Evolutionary conservation across 2,329 filamentous ascomycete species (phyloP).

Genomic region (Clarireedia paspali): DNA sequence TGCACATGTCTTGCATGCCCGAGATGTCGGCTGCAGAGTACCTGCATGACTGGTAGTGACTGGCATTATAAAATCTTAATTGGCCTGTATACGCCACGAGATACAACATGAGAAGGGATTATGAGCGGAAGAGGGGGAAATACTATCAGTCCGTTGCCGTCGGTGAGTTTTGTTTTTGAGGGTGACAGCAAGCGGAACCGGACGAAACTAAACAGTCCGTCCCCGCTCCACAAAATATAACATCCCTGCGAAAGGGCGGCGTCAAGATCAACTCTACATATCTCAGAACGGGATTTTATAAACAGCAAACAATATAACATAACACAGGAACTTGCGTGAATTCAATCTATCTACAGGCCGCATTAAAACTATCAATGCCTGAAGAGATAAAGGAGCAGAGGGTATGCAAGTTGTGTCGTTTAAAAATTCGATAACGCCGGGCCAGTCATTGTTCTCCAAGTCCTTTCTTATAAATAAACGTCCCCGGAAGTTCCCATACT

Average conservation of each 20-base stretch:
- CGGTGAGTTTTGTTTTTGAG: neutral
- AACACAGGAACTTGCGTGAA: constrained; percentile 1
- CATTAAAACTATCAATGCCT: constrained; percentile 9
- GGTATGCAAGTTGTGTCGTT: constrained; percentile 10
- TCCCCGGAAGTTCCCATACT: constrained; percentile 4
- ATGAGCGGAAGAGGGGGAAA: neutral
- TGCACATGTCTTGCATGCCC: constrained; percentile 7
- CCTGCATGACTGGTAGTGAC: neutral
- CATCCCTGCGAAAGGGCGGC: neutral
- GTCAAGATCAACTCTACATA: neutral
- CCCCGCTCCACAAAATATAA: neutral
- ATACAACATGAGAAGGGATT: neutral
- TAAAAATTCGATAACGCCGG: constrained; percentile 7
- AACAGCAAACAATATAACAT: neutral
- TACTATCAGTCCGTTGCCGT: neutral
- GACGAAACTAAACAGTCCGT: neutral
- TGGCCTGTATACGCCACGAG: neutral
- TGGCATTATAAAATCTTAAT: neutral
- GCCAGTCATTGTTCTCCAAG: neutral
- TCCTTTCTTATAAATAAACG: neutral
- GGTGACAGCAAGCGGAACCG: neutral
- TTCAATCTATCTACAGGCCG: constrained; percentile 8
- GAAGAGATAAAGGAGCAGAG: constrained; percentile 6
- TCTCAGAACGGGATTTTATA: neutral
- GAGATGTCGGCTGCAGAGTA: neutral